Percentiles rank a stretch among this genome's conserved stretches.
These are phyloP conservation scores for Dendrobium chrysotoxum DNA, from an alignment of 106 monocot species.

Conservation along the genomic window DNA sequence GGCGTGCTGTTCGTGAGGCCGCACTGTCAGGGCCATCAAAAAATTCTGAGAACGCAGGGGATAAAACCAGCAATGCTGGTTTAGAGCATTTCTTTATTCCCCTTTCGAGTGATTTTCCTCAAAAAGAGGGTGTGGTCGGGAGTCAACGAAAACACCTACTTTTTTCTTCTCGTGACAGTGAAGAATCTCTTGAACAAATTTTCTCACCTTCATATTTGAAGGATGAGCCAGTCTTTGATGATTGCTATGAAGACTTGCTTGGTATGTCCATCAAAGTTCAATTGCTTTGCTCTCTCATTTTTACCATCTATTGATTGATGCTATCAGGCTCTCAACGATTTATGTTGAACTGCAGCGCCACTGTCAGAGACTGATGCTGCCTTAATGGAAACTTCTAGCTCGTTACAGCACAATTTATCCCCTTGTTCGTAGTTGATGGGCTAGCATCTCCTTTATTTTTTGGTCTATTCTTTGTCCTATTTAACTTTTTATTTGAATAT, in stretches of 20 bases:
- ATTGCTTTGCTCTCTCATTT: neutral
- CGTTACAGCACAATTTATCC: neutral
- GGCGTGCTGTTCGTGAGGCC: slow-evolving; percentile 80
- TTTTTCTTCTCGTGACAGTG: slow-evolving; percentile 31
- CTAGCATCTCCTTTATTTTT: no score
- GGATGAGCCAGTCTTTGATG: slow-evolving; percentile 39
- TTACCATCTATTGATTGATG: no score
- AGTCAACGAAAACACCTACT: slow-evolving; percentile 31
- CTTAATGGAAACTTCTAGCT: slow-evolving; percentile 37
- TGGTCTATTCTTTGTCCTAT: no score
- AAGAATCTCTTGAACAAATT: slow-evolving; percentile 44
- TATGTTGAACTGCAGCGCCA: slow-evolving; percentile 57
- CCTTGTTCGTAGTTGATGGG: neutral
- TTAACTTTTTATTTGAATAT: no score
- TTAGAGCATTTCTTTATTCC: slow-evolving; percentile 88
- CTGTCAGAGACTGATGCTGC: slow-evolving; percentile 94
- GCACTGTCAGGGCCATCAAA: slow-evolving; percentile 43
- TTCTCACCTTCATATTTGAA: slow-evolving; percentile 46
- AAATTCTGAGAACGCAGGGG: slow-evolving; percentile 30
- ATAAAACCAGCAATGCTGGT: slow-evolving; percentile 45
- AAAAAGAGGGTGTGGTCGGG: slow-evolving; percentile 29
- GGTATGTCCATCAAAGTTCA: slow-evolving; percentile 22
- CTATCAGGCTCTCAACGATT: no score
- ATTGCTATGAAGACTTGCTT: slow-evolving; percentile 54
- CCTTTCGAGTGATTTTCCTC: slow-evolving; percentile 22